Conservation (phyloP, 176 grass and related monocot species). For the Juncus effusus region DNA sequence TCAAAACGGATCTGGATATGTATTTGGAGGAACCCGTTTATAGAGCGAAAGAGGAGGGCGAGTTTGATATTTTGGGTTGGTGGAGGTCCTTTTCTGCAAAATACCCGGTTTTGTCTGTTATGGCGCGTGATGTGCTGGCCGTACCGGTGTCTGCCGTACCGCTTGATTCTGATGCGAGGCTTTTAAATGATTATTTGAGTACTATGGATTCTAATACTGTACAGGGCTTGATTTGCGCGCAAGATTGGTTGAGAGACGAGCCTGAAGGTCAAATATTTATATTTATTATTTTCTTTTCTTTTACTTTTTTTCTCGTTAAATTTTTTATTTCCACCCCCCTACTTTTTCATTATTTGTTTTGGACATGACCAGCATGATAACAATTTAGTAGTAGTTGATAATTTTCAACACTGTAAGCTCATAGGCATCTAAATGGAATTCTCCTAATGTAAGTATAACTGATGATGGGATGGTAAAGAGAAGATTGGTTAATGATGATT, state of each 20-base stretch:
- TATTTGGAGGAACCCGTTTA: slow-evolving; percentile 94
- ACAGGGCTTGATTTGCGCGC: slow-evolving; percentile 80
- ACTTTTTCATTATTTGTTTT: background rate
- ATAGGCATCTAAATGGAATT: too few relatives aligned
- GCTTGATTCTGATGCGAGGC: slow-evolving; percentile 64
- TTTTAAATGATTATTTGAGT: slow-evolving; percentile 88
- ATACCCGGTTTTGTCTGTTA: slow-evolving; percentile 91
- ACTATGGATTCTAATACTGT: slow-evolving; percentile 65
- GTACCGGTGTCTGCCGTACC: slow-evolving; percentile 80
- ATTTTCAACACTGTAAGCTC: too few relatives aligned
- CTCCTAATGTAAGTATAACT: too few relatives aligned
- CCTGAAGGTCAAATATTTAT: slow-evolving; percentile 42
- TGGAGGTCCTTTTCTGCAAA: slow-evolving; percentile 95
- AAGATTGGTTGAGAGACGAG: slow-evolving; percentile 87
- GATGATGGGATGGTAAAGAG: background rate
- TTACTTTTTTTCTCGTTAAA: background rate
- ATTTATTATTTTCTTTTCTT: slow-evolving; percentile 1
- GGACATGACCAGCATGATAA: background rate
- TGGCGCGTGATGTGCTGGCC: slow-evolving; percentile 85
- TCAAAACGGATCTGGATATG: slow-evolving; percentile 92
- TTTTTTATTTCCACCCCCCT: background rate
- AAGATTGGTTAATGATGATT: slow-evolving; percentile 15
- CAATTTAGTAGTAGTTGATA: too few relatives aligned
- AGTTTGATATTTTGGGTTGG: slow-evolving; percentile 95
- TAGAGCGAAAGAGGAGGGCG: slow-evolving; percentile 69